Percentiles rank a stretch among this genome's conserved stretches.
Conservation (phyloP, 805 yeast species). For the Metschnikowia picachoensis region DNA sequence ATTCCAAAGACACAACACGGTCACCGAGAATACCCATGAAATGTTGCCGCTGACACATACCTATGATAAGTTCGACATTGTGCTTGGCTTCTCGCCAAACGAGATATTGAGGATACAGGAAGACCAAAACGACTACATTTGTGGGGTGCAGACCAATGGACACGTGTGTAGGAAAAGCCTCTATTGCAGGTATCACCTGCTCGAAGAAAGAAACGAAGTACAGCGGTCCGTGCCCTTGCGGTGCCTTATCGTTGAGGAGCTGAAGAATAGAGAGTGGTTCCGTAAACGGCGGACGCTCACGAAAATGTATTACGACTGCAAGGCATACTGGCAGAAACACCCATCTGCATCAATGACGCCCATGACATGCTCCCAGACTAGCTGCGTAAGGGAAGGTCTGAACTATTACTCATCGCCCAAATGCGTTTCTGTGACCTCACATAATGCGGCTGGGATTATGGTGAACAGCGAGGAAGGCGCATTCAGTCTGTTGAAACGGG, state of each 20-base stretch:
- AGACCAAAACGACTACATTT: slow-evolving; percentile 15
- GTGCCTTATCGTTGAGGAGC: slow-evolving; percentile 12
- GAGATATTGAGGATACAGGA: slow-evolving; percentile 13
- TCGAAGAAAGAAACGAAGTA: slow-evolving; percentile 11
- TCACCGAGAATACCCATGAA: background rate
- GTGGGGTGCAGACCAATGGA: slow-evolving; percentile 14
- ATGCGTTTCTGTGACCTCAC: slow-evolving; percentile 9
- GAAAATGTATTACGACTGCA: slow-evolving; percentile 12
- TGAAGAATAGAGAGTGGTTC: slow-evolving; percentile 9
- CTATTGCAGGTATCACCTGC: slow-evolving; percentile 14
- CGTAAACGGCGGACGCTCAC: slow-evolving; percentile 12
- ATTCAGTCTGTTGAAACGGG: slow-evolving; percentile 12
- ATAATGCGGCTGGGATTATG: background rate
- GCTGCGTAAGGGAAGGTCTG: slow-evolving; percentile 8
- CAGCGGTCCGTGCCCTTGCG: slow-evolving; percentile 12
- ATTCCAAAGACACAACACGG: slow-evolving; percentile 2
- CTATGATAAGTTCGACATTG: slow-evolving; percentile 8
- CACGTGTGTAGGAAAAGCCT: slow-evolving; percentile 10
- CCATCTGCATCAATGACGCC: slow-evolving; percentile 7
- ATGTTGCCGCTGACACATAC: slow-evolving; percentile 1
- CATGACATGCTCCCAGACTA: slow-evolving; percentile 12
- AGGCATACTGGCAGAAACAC: slow-evolving; percentile 13
- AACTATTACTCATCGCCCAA: slow-evolving; percentile 3
- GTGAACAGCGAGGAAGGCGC: slow-evolving; percentile 1
- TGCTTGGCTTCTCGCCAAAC: slow-evolving; percentile 12